Conservation (phyloP, 148 eudicot species). For the Rhododendron kiyosumense region DNA sequence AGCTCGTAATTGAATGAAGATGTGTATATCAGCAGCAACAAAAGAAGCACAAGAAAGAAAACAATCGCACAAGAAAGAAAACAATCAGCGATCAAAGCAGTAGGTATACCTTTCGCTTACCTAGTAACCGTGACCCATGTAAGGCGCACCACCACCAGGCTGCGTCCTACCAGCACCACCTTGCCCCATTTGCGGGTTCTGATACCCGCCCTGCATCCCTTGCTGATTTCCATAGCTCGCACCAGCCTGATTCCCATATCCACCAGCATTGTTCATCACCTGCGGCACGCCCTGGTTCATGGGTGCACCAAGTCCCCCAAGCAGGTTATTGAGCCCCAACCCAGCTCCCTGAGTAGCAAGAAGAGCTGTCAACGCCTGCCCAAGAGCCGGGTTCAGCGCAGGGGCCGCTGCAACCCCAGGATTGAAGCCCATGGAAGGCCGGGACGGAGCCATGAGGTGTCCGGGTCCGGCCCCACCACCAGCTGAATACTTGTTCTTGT, state of each 20-base stretch:
- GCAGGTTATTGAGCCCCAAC: slow-evolving; percentile 57
- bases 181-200: slow-evolving; percentile 66
- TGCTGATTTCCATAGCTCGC: slow-evolving; percentile 55
- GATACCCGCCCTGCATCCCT: slow-evolving; percentile 47
- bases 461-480: slow-evolving; percentile 41
- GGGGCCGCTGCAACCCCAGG: slow-evolving; percentile 42
- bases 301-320: slow-evolving; percentile 61
- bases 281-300: slow-evolving; percentile 37
- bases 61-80: background rate
- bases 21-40: background rate
- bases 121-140: slow-evolving; percentile 69
- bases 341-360: slow-evolving; percentile 77
- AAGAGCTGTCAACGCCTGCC: slow-evolving; percentile 80
- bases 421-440: slow-evolving; percentile 33
- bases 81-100: background rate
- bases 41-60: background rate
- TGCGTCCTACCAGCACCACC: slow-evolving; percentile 67
- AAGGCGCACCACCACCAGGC: slow-evolving; percentile 61
- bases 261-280: slow-evolving; percentile 36
- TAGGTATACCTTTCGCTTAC: slow-evolving; percentile 25
- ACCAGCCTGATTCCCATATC: slow-evolving; percentile 48
- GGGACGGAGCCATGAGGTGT: slow-evolving; percentile 56
- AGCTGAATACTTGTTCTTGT: slow-evolving; percentile 40
- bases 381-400: slow-evolving; percentile 59
- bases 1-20: background rate